phyloP scores from a whole-genome alignment of 306 rosid species.

The Casuarina glauca region DNA sequence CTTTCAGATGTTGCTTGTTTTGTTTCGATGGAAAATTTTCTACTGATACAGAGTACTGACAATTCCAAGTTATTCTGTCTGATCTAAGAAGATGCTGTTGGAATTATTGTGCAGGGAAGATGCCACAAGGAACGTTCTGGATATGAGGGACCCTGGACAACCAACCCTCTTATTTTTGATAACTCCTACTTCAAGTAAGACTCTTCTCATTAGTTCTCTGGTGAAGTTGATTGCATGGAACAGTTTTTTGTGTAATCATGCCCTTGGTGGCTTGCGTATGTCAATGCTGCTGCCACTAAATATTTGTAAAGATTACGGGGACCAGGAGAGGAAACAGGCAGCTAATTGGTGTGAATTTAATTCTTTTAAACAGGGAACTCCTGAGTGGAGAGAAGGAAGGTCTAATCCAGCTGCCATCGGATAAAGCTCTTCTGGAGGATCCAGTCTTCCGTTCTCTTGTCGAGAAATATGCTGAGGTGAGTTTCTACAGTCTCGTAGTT shows the following conservation, averaged over 20 bases:
- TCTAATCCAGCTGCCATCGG: constrained; percentile 53
- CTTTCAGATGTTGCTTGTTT: background rate
- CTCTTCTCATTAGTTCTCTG: background rate
- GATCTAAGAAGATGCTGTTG: background rate
- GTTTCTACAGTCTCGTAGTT: constrained; percentile 4
- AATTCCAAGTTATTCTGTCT: background rate
- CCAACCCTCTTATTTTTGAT: constrained; percentile 55
- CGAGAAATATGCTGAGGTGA: constrained; percentile 54
- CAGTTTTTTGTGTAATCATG: background rate
- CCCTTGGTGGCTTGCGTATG: background rate
- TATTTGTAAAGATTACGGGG: background rate
- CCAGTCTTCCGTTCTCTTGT: constrained; percentile 59
- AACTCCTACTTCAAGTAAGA: constrained; percentile 63
- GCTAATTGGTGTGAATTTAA: background rate
- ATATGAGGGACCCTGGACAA: constrained; percentile 70
- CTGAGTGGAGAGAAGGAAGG: constrained; percentile 44
- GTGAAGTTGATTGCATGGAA: background rate
- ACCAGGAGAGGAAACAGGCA: background rate
- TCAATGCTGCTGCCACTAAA: background rate
- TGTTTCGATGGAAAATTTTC: background rate
- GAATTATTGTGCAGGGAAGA: constrained; percentile 42
- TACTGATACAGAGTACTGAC: background rate
- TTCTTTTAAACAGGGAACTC: constrained; percentile 33
- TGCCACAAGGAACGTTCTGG: constrained; percentile 74
- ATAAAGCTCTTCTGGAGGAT: constrained; percentile 59